Base-by-base conservation (phyloP, 192 early-diverging fungal species). In the Backusella tuberculispora region DNA sequence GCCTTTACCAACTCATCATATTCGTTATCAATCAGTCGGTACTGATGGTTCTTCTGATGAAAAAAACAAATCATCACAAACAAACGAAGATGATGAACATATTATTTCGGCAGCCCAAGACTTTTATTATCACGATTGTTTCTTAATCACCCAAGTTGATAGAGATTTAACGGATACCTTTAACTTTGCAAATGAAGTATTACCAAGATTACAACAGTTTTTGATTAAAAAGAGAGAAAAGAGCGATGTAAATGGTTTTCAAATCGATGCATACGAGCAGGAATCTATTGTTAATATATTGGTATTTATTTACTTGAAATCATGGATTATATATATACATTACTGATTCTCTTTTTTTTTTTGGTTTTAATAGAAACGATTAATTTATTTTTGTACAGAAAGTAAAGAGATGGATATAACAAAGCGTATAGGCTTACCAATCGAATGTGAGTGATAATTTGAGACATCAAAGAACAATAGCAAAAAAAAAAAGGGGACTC, bases 61-160 rank as follows among this genome's bases (percentile, higher is more conserved):
- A 34, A 44, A 46, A 7, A 48, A 13, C 46, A 14, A 26, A 14
- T 26, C 47, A 14, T 7, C 29, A 6, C 12, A 47, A 29, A 40
- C 3, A 13, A 45, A 29, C 0, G 68, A 50, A 13, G 17, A 47
- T 7, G 24, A 41, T 15, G 68, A 48, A 9, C 37, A 71, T 69
- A 9, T 43, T 4, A 42, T 76, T 13, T 70, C 68, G 2, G 74
- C 67, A 19, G 40, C 68, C 8, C 74, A 76, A 9, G 74, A 76
- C 24, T 76, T 76, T 45, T 76, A 63, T 21, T 76, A 76, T 19
- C 74, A 76, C 24, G 74, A 76, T 41, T 76, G 74, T 38, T 76
- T 76, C 37, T 63, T 68, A 10, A 45, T 76, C 12, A 76, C 74
- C 6, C 44, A 60, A 6, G 74, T 69, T 0, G 69, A 41, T 44